Conservation (phyloP, 108 stramenopile species). For the Stephanodiscus minutulus region DNA sequence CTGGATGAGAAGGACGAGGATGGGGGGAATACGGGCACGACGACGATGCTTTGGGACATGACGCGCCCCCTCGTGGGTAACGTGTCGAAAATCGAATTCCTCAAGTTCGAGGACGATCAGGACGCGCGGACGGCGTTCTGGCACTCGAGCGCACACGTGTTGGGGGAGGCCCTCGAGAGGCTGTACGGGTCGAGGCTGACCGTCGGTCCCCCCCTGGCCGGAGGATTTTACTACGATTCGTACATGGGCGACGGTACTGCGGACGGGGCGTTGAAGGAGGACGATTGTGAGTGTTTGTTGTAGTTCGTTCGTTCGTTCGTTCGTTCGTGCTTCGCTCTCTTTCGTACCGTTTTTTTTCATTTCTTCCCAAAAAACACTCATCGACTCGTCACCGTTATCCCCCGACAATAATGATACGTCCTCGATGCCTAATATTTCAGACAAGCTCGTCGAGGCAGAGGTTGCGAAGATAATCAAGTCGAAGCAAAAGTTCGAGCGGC, state of each 20-base stretch:
- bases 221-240: slow-evolving; percentile 99
- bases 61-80: slow-evolving; percentile 90
- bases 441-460: slow-evolving; percentile 77
- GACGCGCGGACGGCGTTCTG: slow-evolving; percentile 98
- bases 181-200: slow-evolving; percentile 93
- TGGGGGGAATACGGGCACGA: slow-evolving; percentile 49
- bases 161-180: slow-evolving; percentile 97
- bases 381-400: not conserved
- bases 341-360: slow-evolving; percentile 1
- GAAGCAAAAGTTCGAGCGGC: slow-evolving; percentile 97
- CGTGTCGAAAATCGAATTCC: slow-evolving; percentile 85
- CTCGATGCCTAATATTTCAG: slow-evolving; percentile 24
- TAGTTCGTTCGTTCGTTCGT: not conserved
- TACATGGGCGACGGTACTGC: slow-evolving; percentile 88
- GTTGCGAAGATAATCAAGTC: slow-evolving; percentile 89
- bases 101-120: slow-evolving; percentile 88
- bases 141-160: slow-evolving; percentile 97
- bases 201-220: slow-evolving; percentile 94
- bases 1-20: slow-evolving; percentile 57
- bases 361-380: not conserved
- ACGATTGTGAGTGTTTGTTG: slow-evolving; percentile 79
- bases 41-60: slow-evolving; percentile 95
- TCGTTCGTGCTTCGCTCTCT: slow-evolving; percentile 1
- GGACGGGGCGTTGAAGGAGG: slow-evolving; percentile 80
- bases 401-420: not conserved